These are phyloP conservation scores for Lepiota brunneoincarnata DNA, from an alignment of 768 basidiomycete genomes.

Conservation along the genomic window DNA sequence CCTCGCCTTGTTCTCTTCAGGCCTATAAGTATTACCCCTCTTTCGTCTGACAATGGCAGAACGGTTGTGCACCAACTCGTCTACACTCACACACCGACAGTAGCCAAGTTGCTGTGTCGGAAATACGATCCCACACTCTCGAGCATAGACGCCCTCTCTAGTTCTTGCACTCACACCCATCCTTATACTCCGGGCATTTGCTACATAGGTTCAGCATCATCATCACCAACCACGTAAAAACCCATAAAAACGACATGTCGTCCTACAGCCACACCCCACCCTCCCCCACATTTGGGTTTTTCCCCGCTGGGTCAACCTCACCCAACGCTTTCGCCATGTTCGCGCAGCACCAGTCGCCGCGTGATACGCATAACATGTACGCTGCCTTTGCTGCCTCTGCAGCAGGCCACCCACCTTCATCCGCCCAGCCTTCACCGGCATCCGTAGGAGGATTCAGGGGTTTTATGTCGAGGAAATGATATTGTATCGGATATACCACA, in stretches of 20 bases:
- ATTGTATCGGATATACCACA: background rate
- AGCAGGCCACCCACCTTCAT: constrained; percentile 1
- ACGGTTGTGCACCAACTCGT: constrained; percentile 1
- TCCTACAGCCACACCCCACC: constrained; percentile 45
- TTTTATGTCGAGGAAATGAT: constrained; percentile 2
- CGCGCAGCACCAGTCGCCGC: constrained; percentile 51
- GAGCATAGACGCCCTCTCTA: background rate
- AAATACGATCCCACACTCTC: background rate
- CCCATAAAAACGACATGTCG: constrained; percentile 38
- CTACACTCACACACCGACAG: background rate
- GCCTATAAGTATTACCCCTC: constrained; percentile 10
- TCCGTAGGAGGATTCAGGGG: background rate
- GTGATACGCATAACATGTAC: constrained; percentile 59
- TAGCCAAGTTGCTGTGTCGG: too few species aligned
- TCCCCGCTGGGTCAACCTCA: constrained; percentile 52
- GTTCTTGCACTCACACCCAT: background rate
- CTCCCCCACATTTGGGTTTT: constrained; percentile 58
- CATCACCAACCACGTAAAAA: constrained; percentile 4
- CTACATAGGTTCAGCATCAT: constrained; percentile 5
- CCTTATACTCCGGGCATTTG: too few species aligned
- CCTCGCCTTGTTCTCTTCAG: constrained; percentile 13
- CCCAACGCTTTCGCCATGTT: constrained; percentile 57
- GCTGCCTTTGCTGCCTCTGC: constrained; percentile 35
- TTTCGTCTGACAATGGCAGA: constrained; percentile 11
- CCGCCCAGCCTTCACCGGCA: background rate